Evolutionary conservation across 140 eudicot species (phyloP), one percentile per base, ranked within the genome.

Genomic region (Cichorium intybus): DNA sequence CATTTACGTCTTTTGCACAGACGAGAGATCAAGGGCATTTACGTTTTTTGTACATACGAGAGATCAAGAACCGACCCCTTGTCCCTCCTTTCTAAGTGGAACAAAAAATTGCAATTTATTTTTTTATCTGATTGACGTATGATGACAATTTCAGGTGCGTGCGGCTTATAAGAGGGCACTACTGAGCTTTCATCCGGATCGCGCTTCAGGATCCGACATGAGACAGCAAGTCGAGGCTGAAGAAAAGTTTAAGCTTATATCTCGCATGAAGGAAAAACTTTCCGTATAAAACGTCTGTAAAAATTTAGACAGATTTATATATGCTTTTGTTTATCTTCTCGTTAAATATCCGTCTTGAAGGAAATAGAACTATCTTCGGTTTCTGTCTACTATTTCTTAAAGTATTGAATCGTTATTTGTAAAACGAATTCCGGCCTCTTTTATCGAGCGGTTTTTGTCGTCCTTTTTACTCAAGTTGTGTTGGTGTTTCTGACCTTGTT

Each of bases 131-230:
- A n/a, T n/a, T n/a, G n/a, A n/a, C n/a, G n/a, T n/a, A n/a, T n/a
- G n/a, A n/a, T n/a, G n/a, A n/a, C n/a, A n/a, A n/a, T 77, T 80
- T 74, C 84, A 88, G 95, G 95, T 92, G 29, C 96, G 85, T 34
- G 70, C 68, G 41, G 98, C 98, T 33, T 92, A 79, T 62, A 92
- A 92, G 80, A 66, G 78, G 56, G 98, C 98, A 0, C 69, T 84
- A 68, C 39, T 92, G n/a, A 79, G 75, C 60, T 92, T 87, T 69
- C 98, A 92, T 71, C 98, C 98, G 3, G 96, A 92, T 65, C 81
- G 96, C 53, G 75, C 95, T 68, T 72, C 85, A 23, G 77, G 73
- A 70, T 76, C 86, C 15, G 96, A 88, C 48, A 61, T 88, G 70
- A 84, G 80, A 7, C 75, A 75, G 49, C 89, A 81, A 55, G 96